A percentile compares a stretch with the other conserved stretches of the same genome.
Conservation (phyloP, 2,329 filamentous ascomycete species). For the Geoglossum cookeanum region DNA sequence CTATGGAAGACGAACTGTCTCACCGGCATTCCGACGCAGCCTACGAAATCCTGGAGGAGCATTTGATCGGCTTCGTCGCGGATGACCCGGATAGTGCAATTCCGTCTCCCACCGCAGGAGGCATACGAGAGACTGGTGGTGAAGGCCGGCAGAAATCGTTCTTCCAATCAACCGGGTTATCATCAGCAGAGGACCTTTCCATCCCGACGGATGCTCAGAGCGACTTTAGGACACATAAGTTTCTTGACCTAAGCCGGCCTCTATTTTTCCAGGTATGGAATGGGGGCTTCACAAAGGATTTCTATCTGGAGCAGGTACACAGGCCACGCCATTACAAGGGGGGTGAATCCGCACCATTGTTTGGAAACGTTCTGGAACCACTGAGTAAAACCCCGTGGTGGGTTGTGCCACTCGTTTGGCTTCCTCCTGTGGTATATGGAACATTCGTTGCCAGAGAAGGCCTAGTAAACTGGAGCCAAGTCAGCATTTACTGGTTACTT, state of each 20-base stretch:
- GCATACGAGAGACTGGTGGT: constrained; percentile 23
- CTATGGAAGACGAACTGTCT: constrained; percentile 65
- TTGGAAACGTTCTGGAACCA: constrained; percentile 98
- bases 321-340: constrained; percentile 90
- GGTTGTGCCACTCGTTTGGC: constrained; percentile 66
- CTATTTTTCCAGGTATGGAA: constrained; percentile 76
- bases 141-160: constrained; percentile 24
- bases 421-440: constrained; percentile 62
- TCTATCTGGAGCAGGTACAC: constrained; percentile 92
- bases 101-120: constrained; percentile 27
- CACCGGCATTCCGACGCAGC: constrained; percentile 79
- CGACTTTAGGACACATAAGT: constrained; percentile 85
- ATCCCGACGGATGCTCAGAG: constrained; percentile 57
- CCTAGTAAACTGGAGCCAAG: constrained; percentile 29
- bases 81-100: constrained; percentile 39
- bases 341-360: constrained; percentile 77
- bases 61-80: constrained; percentile 61
- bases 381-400: constrained; percentile 90
- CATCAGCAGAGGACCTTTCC: constrained; percentile 66
- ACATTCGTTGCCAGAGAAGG: constrained; percentile 44
- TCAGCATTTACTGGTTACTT: constrained; percentile 43
- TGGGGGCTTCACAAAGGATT: constrained; percentile 80
- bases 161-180: constrained; percentile 61
- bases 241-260: constrained; percentile 72
- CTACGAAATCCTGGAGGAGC: constrained; percentile 89